Base-by-base conservation (phyloP, 208 protist species). In the Leishmania major region DNA sequence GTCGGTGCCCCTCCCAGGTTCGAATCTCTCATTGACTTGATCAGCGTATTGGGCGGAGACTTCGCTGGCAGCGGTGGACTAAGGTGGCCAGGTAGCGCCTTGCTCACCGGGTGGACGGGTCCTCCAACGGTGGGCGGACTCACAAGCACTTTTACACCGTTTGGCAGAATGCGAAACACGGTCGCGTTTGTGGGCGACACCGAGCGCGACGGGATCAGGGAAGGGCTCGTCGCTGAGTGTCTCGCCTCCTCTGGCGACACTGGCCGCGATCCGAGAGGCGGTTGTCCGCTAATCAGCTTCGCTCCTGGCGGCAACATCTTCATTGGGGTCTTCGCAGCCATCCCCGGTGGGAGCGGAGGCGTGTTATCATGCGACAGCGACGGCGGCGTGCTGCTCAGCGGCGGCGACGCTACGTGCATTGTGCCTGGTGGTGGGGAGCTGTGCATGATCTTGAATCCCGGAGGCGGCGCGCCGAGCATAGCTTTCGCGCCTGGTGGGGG, bases 121-220 rank as follows among this genome's bases (percentile, higher is more conserved):
- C 84, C 80, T 2, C 83, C 87, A 17, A 84, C 81, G 17, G 88
- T 88, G 25, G 89, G 91, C 1, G 91, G 90, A 15, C 84, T 88
- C 47, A 74, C 81, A n/a, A 94, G 91, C 31, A 92, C 73, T 64
- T 92, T 94, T 28, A 80, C 89, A n/a, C 90, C 90, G 35, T 91
- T 85, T 40, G 90, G 88, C 31, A 87, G 25, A 37, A 83, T 72
- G 74, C 82, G 77, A n/a, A 51, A 82, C 53, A 82, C 64, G 2
- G 82, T 51, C 10, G 57, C 78, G 60, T 86, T 86, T 31, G 82
- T 88, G 22, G 85, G 85, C 28, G 85, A 88, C 40, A 80, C 73
- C 31, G 85, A 62, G 28, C 81, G 80, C 11, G 85, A 77, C 28
- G 78, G 81, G 31, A 76, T 59, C 22, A 83, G 75, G 10, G 75